Base-by-base conservation (phyloP, 2,329 filamentous ascomycete genomes). In the Aschersonia sp. region DNA sequence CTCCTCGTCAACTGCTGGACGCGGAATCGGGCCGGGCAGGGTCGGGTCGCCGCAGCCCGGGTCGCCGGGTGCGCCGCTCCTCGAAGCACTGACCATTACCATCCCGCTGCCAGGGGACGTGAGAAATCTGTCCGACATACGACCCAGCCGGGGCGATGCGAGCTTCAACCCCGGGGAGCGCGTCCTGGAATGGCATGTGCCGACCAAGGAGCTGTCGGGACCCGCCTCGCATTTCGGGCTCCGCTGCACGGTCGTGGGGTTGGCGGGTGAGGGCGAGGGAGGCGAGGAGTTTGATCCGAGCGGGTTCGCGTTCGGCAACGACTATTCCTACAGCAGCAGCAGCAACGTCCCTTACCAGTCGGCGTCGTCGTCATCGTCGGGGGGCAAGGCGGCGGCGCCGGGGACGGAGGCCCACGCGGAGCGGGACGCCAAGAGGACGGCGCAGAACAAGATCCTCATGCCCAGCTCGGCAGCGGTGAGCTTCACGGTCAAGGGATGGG, bases 121-220 rank as follows among this genome's bases (percentile, higher is more conserved):
- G 46, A 80, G 87, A 49, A 95, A 88, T 59, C 70, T 97, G 12
- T 81, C 80, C 5, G 89, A 96, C 58, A 75, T 96, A 47, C 78
- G 87, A 48, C 78, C 88, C 2, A 85, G 80, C 54, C 81, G 79
- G 53, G 90, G 89, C 37, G 90, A 97, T 55, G 88, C 87, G 2
- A 80, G 76, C 49, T 96, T 88, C 66, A 84, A 78, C 47, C 79
- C 84, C 0, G 80, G 79, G 2, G 87, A 86, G 46, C 75, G 75
- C 44, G 63, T 76, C 1, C 70, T 96, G 7, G 85, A 94, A 63
- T 97, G 90, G 90, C 77, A 81, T 49, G 79, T 97, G 41, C 78
- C 81, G 1, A 76, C 78, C 30, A 89, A 87, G 64, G 88, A 94
- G 49, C 73, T 88, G 2, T 74, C 78, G 0, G 73, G 76, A 1